A percentile compares a stretch with the other conserved stretches of the same genome.
Conservation (phyloP, 208 protist genomes). For the Leptomonas seymouri region DNA sequence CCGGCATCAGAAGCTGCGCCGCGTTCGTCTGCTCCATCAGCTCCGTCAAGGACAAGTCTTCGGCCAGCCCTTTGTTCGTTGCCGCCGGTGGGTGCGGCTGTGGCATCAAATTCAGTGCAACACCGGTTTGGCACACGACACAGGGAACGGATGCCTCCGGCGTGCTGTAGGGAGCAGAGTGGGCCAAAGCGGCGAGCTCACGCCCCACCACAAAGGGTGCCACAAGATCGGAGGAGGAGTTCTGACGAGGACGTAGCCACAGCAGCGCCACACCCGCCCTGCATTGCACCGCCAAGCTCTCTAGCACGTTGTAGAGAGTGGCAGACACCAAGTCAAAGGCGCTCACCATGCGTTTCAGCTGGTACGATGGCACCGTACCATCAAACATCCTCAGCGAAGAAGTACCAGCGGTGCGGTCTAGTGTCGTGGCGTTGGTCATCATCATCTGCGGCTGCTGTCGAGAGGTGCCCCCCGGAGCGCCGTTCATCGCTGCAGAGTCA, state of each 20-base stretch:
- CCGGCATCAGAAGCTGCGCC: constrained; percentile 81
- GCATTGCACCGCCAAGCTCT: constrained; percentile 80
- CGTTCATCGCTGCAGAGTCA: constrained; percentile 4
- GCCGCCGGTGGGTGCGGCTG: constrained; percentile 10
- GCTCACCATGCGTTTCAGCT: constrained; percentile 67
- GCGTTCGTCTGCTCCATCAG: constrained; percentile 73
- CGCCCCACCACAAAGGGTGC: constrained; percentile 88
- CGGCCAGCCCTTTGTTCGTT: background rate
- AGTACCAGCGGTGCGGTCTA: background rate
- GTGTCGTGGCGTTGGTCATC: background rate
- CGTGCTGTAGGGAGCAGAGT: constrained; percentile 79
- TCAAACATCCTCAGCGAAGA: constrained; percentile 55
- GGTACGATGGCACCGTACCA: constrained; percentile 58
- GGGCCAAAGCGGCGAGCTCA: constrained; percentile 57
- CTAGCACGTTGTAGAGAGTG: constrained; percentile 76
- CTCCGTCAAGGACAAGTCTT: constrained; percentile 59
- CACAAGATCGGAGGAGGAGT: constrained; percentile 78
- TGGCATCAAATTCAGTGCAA: constrained; percentile 83
- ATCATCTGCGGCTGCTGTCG: constrained; percentile 8
- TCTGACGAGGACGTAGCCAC: constrained; percentile 74
- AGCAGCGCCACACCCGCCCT: constrained; percentile 72
- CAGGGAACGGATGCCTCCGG: constrained; percentile 74
- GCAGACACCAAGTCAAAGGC: constrained; percentile 82
- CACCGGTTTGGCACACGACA: constrained; percentile 70
- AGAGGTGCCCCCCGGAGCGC: background rate